Base-by-base conservation (phyloP, 768 basidiomycete species). In the Pisolithus sp. region DNA sequence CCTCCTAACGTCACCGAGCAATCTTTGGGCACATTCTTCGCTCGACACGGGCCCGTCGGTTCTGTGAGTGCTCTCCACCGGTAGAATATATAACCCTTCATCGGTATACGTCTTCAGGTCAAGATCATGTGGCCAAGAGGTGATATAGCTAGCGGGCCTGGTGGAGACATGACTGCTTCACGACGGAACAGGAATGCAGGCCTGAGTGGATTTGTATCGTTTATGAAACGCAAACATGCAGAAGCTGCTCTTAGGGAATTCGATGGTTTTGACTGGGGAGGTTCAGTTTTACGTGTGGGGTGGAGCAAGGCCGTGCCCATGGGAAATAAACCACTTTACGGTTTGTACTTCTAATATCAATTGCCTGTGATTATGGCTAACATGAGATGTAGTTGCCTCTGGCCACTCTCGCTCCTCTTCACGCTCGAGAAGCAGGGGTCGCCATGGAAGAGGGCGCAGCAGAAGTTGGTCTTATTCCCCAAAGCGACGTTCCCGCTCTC, bases 81-180 rank as follows among this genome's bases (percentile, higher is more conserved):
- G 40, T 10, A 21, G n/a, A 18, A 20, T 15, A 50, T 9, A 34
- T 12, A 39, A 17, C 20, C 31, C 45, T 50, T 23, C 52, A 18
- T 28, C 31, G 7, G 18, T 18, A 21, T 21, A 21, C 18, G 40
- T 52, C 15, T 23, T 53, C 50, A 93, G 90, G 89, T 93, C 41
- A 93, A 95, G 75, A 84, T 98, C 57, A 97, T 98, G 94, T 98
- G 93, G 93, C 95, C 94, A n/a, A 83, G 95, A 38, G 80, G 83
- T 10, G 92, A 94, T 62, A 77, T 71, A 17, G 75, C 78, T 2
- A 56, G 69, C 6, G 85, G 86, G 28, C 83, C 86, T 45, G 89
- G 85, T 2, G 79, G 82, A 21, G 85, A 89, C 42, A 87, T 91
- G 78, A 86, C 85, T 21, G 68, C 79, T 7, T 77, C 83, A 15